These are phyloP conservation scores for Ogataea haglerorum DNA, from an alignment of 805 yeast species.

Conservation along the genomic window DNA sequence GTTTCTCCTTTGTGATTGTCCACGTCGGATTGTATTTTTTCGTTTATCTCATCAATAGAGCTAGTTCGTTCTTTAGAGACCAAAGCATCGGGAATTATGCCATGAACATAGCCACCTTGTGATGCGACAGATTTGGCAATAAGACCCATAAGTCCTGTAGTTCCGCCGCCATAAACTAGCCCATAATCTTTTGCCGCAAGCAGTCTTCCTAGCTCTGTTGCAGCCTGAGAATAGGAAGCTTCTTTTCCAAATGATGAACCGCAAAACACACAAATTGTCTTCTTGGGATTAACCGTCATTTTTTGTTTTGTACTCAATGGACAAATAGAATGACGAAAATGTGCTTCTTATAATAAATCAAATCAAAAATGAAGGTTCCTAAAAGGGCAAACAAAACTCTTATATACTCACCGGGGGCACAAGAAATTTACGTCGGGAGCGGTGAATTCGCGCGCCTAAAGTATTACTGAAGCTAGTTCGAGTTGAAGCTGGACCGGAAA, in stretches of 20 bases:
- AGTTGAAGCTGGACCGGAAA: background rate
- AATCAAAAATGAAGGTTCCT: slow-evolving; percentile 1
- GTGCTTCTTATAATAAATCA: background rate
- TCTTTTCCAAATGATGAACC: slow-evolving; percentile 71
- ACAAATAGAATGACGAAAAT: background rate
- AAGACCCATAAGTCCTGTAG: slow-evolving; percentile 76
- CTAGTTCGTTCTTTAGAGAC: slow-evolving; percentile 63
- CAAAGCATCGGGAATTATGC: slow-evolving; percentile 76
- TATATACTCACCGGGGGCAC: slow-evolving; percentile 6
- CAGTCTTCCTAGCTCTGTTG: slow-evolving; percentile 52
- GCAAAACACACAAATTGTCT: slow-evolving; percentile 73
- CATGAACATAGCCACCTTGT: slow-evolving; percentile 67
- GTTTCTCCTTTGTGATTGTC: slow-evolving; percentile 65
- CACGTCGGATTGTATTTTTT: slow-evolving; percentile 46
- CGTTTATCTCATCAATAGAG: slow-evolving; percentile 41
- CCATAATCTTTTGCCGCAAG: slow-evolving; percentile 64
- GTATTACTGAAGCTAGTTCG: too few species aligned
- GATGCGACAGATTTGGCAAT: slow-evolving; percentile 60
- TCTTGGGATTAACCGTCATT: slow-evolving; percentile 25
- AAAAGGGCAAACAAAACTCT: slow-evolving; percentile 1
- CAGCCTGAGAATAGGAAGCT: slow-evolving; percentile 45
- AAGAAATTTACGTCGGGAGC: slow-evolving; percentile 2
- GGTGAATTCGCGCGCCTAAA: slow-evolving; percentile 2
- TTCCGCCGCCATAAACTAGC: slow-evolving; percentile 88
- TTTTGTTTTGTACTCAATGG: background rate